Evolutionary conservation across 1,139 yeast species (phyloP).

Genomic region (Geotrichum phurueaensis): DNA sequence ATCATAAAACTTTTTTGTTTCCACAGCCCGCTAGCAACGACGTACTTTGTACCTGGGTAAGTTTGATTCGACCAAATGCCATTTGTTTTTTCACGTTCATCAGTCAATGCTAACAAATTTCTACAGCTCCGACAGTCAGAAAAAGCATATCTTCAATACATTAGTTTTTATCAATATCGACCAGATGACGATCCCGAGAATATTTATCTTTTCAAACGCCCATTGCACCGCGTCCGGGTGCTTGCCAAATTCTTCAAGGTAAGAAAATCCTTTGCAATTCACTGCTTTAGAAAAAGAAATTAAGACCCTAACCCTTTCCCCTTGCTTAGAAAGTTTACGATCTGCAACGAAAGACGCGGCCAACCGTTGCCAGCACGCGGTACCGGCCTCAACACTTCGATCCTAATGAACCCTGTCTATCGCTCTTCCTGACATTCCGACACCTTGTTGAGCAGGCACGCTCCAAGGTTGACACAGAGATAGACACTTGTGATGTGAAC

Average conservation of each 20-base stretch:
- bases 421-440: background rate
- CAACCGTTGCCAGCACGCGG: background rate
- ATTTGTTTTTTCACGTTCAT: background rate
- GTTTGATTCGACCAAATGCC: background rate
- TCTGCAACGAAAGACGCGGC: background rate
- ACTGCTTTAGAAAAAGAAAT: background rate
- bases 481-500: conserved; percentile 25
- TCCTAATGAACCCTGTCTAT: background rate
- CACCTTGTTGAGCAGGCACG: conserved; percentile 23
- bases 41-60: conserved; percentile 8
- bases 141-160: conserved; percentile 25
- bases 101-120: background rate
- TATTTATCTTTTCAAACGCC: conserved; percentile 38
- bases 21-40: background rate
- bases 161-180: conserved; percentile 32
- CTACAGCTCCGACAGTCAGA: background rate
- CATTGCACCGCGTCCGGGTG: conserved; percentile 38
- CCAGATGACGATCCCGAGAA: conserved; percentile 36
- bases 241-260: conserved; percentile 31
- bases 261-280: background rate
- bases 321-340: conserved; percentile 2
- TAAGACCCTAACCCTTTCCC: background rate
- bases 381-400: background rate
- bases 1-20: background rate
- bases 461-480: conserved; percentile 23